Evolutionary conservation across 345 rosid species (phyloP).

Genomic region (Camelina laxa): DNA sequence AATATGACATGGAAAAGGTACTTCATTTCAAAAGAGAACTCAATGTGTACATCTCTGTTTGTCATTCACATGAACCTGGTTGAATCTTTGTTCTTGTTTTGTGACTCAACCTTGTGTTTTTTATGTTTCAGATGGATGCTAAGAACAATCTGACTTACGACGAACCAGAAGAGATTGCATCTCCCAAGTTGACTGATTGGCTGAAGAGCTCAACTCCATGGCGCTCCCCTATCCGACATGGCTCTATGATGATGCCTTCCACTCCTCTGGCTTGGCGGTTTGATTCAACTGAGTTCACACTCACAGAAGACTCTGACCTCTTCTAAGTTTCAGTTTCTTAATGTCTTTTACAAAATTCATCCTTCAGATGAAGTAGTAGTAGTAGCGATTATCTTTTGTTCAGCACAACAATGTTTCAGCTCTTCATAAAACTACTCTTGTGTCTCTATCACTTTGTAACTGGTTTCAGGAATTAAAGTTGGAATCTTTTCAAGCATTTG

Average conservation of each 20-base stretch:
- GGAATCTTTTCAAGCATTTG: slow-evolving; percentile 13
- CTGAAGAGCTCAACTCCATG: slow-evolving; percentile 41
- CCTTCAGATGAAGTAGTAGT: slow-evolving; percentile 41
- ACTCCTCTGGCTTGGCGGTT: slow-evolving; percentile 50
- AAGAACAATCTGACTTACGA: slow-evolving; percentile 38
- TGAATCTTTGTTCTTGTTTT: neutral
- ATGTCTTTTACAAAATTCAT: slow-evolving; percentile 25
- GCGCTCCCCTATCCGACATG: slow-evolving; percentile 41
- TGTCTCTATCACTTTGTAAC: slow-evolving; percentile 29
- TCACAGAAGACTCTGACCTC: slow-evolving; percentile 46
- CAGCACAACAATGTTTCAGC: slow-evolving; percentile 13
- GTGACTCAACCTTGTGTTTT: neutral
- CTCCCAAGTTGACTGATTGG: slow-evolving; percentile 52
- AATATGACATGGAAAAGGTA: slow-evolving; percentile 28
- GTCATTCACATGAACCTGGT: neutral
- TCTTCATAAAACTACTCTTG: slow-evolving; percentile 17
- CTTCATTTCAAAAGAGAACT: neutral
- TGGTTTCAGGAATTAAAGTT: slow-evolving; percentile 27
- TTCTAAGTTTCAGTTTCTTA: slow-evolving; percentile 28
- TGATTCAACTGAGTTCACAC: slow-evolving; percentile 51
- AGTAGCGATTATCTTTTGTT: neutral
- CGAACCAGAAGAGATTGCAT: slow-evolving; percentile 50
- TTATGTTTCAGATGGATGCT: slow-evolving; percentile 41
- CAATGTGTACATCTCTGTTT: neutral
- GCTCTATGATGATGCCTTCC: slow-evolving; percentile 44